Percentiles rank a stretch among this genome's conserved stretches.
Conservation (phyloP, 176 grass and related monocot genomes). For the Triticum turgidum region DNA sequence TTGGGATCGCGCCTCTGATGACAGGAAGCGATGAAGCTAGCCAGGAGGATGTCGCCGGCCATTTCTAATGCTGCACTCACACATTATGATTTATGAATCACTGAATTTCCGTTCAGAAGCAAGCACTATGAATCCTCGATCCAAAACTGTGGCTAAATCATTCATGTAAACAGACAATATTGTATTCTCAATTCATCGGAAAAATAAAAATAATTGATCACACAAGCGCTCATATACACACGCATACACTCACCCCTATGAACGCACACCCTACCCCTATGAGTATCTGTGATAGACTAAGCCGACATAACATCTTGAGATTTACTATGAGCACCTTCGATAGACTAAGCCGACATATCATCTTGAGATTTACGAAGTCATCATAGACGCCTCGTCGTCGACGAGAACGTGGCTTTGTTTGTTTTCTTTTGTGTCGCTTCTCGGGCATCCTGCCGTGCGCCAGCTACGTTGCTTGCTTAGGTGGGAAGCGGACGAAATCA, state of each 20-base stretch:
- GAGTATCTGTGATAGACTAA: too few relatives aligned
- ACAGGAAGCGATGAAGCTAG: neutral
- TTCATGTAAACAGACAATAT: constrained; percentile 22
- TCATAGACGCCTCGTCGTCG: too few relatives aligned
- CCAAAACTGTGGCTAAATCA: neutral
- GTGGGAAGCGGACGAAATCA: constrained; percentile 15
- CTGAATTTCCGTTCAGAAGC: neutral
- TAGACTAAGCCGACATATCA: too few relatives aligned
- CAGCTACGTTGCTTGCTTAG: constrained; percentile 21
- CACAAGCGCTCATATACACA: too few relatives aligned
- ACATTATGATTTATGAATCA: neutral
- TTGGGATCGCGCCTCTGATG: neutral
- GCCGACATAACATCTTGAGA: too few relatives aligned
- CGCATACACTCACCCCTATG: too few relatives aligned
- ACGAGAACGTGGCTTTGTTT: neutral
- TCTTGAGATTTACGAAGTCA: too few relatives aligned
- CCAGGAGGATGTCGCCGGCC: neutral
- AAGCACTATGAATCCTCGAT: neutral
- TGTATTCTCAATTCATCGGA: constrained; percentile 21
- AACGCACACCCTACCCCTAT: too few relatives aligned
- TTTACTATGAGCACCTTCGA: too few relatives aligned
- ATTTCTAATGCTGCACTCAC: neutral
- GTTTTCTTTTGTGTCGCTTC: neutral
- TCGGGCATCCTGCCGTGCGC: constrained; percentile 3
- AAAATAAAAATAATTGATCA: neutral